A percentile compares a stretch with the other conserved stretches of the same genome.
These are phyloP conservation scores for Populus euphratica DNA, from an alignment of 345 rosid species.

Conservation along the genomic window DNA sequence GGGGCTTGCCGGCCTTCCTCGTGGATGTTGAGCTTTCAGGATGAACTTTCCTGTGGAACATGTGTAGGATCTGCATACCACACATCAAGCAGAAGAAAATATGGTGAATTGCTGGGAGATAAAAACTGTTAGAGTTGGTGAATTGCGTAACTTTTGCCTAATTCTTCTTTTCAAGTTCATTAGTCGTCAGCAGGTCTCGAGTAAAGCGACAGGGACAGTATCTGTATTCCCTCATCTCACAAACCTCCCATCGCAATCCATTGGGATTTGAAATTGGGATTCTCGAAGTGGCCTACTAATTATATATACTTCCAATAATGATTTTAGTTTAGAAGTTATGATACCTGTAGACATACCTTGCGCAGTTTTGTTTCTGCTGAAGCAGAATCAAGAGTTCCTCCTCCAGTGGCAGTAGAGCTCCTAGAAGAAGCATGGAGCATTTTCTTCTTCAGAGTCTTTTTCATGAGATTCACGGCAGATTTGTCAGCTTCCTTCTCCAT, in stretches of 20 bases:
- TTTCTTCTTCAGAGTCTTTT: conserved; percentile 59
- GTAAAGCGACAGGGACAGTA: background rate
- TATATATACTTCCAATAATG: background rate
- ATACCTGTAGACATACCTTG: conserved; percentile 39
- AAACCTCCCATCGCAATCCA: background rate
- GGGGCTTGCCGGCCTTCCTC: conserved; percentile 35
- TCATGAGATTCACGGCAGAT: conserved; percentile 53
- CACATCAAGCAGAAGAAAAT: conserved; percentile 9
- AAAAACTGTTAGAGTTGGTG: background rate
- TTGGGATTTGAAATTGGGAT: background rate
- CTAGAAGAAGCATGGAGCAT: conserved; percentile 48
- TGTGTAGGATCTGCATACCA: conserved; percentile 55
- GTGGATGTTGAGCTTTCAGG: conserved; percentile 56
- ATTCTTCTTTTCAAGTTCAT: background rate
- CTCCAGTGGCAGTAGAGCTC: conserved; percentile 36
- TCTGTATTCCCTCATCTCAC: background rate
- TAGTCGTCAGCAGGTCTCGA: background rate
- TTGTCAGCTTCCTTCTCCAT: conserved; percentile 59
- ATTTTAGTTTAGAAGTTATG: background rate
- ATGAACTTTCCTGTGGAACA: conserved; percentile 79
- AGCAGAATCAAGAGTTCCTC: conserved; percentile 40
- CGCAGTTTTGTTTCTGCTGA: conserved; percentile 61
- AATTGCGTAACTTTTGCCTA: background rate
- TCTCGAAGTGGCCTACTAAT: background rate
- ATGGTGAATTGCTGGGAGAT: background rate